These are phyloP conservation scores for Fraxinus cuspidata DNA, from an alignment of 257 asterid species.

Conservation along the genomic window DNA sequence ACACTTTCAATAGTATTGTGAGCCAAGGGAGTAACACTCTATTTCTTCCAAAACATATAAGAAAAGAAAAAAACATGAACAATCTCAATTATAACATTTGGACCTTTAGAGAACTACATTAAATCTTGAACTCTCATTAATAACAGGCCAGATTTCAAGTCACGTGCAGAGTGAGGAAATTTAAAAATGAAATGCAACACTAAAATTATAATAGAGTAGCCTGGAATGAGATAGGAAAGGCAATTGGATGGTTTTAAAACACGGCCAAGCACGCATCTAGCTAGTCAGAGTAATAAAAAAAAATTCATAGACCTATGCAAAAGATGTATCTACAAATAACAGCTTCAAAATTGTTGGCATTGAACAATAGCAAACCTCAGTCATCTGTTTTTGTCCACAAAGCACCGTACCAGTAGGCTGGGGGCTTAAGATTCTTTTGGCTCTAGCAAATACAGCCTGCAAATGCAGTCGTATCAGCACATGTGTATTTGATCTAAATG, in stretches of 20 bases:
- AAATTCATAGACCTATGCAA: background rate
- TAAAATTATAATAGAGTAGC: background rate
- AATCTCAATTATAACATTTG: background rate
- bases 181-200: background rate
- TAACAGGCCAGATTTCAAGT: background rate
- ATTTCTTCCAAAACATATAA: background rate
- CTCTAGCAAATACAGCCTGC: constrained; percentile 65
- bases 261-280: background rate
- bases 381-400: constrained; percentile 86
- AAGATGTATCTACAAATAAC: background rate
- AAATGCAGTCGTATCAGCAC: constrained; percentile 29
- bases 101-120: background rate
- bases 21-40: background rate
- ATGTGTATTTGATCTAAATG: background rate
- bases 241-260: background rate
- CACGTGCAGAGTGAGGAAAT: background rate
- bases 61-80: background rate
- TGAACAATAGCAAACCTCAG: constrained; percentile 61
- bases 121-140: background rate
- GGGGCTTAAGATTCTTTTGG: constrained; percentile 59
- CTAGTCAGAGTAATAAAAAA: background rate
- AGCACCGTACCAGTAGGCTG: constrained; percentile 79
- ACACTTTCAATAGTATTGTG: background rate
- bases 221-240: constrained; percentile 4
- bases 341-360: background rate